Evolutionary conservation across 2,329 filamentous ascomycete species (phyloP).

Genomic region (Botrytis porri): DNA sequence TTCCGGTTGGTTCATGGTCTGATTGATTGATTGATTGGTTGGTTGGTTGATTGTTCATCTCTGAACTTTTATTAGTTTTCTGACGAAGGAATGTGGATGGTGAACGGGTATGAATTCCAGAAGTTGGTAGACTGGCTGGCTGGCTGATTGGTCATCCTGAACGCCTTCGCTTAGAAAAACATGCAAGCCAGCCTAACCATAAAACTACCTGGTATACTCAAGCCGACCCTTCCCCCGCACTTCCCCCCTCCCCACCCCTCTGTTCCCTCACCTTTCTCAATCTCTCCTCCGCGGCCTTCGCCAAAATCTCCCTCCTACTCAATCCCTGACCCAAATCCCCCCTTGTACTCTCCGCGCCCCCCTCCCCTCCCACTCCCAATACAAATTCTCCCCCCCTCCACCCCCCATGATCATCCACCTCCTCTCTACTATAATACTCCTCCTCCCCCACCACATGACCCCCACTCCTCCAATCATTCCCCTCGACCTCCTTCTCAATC

Average conservation of each 20-base stretch:
- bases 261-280: slow-evolving; percentile 35
- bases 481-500: slow-evolving; percentile 84
- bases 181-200: neutral
- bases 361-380: slow-evolving; percentile 54
- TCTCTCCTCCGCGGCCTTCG: slow-evolving; percentile 66
- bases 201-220: neutral
- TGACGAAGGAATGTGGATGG: neutral
- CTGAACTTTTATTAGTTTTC: neutral
- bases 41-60: neutral
- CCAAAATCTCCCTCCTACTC: slow-evolving; percentile 71
- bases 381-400: slow-evolving; percentile 80
- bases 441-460: slow-evolving; percentile 61
- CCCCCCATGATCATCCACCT: slow-evolving; percentile 65
- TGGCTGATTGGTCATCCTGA: neutral
- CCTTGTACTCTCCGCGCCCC: slow-evolving; percentile 41
- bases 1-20: too few relatives aligned
- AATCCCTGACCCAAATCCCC: slow-evolving; percentile 43
- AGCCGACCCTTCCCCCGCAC: neutral
- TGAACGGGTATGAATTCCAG: neutral
- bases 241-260: neutral
- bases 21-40: neutral
- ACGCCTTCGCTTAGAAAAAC: slow-evolving; percentile 3
- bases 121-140: too few relatives aligned
- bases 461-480: slow-evolving; percentile 71
- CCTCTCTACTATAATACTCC: slow-evolving; percentile 51